A percentile compares a stretch with the other conserved stretches of the same genome.
Conservation (phyloP, 495 filamentous ascomycete species). For the Pseudevernia furfuracea region DNA sequence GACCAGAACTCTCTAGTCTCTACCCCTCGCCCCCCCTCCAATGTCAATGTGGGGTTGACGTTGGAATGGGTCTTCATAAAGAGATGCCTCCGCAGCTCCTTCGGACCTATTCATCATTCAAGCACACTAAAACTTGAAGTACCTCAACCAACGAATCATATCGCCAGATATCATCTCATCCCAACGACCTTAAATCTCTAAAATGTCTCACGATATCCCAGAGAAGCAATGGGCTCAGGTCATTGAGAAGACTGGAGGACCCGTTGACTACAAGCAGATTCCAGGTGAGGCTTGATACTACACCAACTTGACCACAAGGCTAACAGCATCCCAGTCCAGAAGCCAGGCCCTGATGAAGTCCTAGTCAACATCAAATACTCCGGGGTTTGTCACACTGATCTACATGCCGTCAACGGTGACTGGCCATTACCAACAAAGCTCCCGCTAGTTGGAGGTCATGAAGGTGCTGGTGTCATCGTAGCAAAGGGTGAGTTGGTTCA, state of each 20-base stretch:
- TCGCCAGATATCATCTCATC: background rate
- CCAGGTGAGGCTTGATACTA: slow-evolving; percentile 11
- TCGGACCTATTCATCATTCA: background rate
- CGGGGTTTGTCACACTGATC: slow-evolving; percentile 87
- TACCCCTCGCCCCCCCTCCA: background rate
- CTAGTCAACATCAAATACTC: slow-evolving; percentile 87
- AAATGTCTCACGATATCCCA: slow-evolving; percentile 42
- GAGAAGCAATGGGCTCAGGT: slow-evolving; percentile 82
- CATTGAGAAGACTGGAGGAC: slow-evolving; percentile 66
- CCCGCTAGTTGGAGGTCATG: slow-evolving; percentile 89
- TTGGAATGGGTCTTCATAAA: slow-evolving; percentile 1
- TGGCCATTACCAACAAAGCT: slow-evolving; percentile 76
- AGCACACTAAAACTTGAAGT: background rate
- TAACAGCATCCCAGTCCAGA: slow-evolving; percentile 44
- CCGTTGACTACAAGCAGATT: slow-evolving; percentile 73
- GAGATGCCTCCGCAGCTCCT: background rate
- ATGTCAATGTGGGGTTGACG: background rate
- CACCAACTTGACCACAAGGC: background rate
- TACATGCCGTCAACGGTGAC: slow-evolving; percentile 80
- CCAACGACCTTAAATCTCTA: background rate
- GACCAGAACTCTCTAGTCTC: too few relatives aligned
- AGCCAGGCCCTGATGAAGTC: slow-evolving; percentile 79
- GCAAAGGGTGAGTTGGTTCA: slow-evolving; percentile 65
- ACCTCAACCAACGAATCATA: background rate
- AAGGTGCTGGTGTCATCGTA: slow-evolving; percentile 81